Base-by-base conservation (phyloP, 2,329 filamentous ascomycete species). In the Colletotrichum chrysophilum region DNA sequence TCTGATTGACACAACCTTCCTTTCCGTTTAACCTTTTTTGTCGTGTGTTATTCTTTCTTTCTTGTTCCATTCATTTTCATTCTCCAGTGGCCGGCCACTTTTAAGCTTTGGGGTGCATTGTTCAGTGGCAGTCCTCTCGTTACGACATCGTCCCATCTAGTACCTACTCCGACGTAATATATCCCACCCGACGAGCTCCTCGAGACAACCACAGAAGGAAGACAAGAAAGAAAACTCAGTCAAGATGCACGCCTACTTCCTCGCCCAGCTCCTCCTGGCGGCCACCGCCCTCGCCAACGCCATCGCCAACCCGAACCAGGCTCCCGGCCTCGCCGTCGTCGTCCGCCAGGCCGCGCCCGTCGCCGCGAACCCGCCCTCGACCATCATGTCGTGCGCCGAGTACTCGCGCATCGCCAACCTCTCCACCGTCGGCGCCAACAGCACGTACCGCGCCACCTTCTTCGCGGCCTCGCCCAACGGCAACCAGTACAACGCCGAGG, bases 401-500 rank as follows among this genome's bases (percentile, higher is more conserved):
- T 89, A 89, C 79, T 80, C 84, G 73, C 80, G 79, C 65, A 86
- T 85, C 26, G 87, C 87, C 76, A 89, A 89, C 80, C 83, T 88
- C 75, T 87, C 87, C 26, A 85, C 84, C 75, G 85, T 89, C 76
- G 86, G 85, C 74, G 76, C 81, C 70, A 89, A 89, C 81, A 79
- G 84, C 74, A 86, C 86, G 67, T 86, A 86, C 74, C 87, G 88
- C 69, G 83, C 84, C n/a, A 86, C 86, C 13, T 87, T 87, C 79
- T 79, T 88, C 64, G 83, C 84, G 70, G 85, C 85, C 38, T 85
- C 86, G 16, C 84, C 82, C 32, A 78, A 85, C 61, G 88, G 87
- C 74, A 87, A 85, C 66, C 80, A 83, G 64, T 77, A 80, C 18
- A 82, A 83, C 56, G 81, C 82, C 7, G 80, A 79, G 36, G 86